Base-by-base conservation (phyloP, 2,329 filamentous ascomycete genomes). In the Talaromyces sp. region DNA sequence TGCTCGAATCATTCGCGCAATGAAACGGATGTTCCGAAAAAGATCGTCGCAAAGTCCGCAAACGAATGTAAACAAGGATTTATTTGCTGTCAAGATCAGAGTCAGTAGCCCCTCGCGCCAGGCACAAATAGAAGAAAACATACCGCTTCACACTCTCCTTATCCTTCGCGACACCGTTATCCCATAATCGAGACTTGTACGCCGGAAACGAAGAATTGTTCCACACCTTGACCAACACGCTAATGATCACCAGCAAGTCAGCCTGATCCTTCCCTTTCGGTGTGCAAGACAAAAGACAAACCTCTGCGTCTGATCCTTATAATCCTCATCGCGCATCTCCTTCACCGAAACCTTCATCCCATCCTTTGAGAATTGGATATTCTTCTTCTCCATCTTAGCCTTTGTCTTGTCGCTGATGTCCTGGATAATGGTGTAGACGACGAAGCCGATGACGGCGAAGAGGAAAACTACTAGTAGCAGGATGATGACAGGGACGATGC, bases 351-450 rank as follows among this genome's bases (percentile, higher is more conserved):
- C 84, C 66, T 83, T 83, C 67, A 85, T 81, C 23, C 86, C 86
- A 50, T 87, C 85, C 69, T 83, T 84, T 1, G 82, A 82, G 70
- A 87, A 82, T 11, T 79, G 74, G 40, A 88, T 80, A 66, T 88
- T 82, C 73, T 85, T 85, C 78, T 85, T 85, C 75, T 88, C 84
- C 82, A 88, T 84, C 67, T 85, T 84, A 70, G 82, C 80, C 50
- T 79, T 79, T 48, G 84, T 85, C 66, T 81, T 81, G 65, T 83
- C 79, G 64, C 82, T 81, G 57, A 88, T 81, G 65, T 86, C 82
- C 69, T 83, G 82, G 31, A 81, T 79, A 77, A 86, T 85, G 55
- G 79, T 75, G 74, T 86, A 88, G 66, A 83, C 72, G 66, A 84
- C 79, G 66, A 84, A 86, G 23, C 82, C 84, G 65, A 88, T 72